Conservation (phyloP, 2,329 filamentous ascomycete genomes). For the Aureobasidium zeae region DNA sequence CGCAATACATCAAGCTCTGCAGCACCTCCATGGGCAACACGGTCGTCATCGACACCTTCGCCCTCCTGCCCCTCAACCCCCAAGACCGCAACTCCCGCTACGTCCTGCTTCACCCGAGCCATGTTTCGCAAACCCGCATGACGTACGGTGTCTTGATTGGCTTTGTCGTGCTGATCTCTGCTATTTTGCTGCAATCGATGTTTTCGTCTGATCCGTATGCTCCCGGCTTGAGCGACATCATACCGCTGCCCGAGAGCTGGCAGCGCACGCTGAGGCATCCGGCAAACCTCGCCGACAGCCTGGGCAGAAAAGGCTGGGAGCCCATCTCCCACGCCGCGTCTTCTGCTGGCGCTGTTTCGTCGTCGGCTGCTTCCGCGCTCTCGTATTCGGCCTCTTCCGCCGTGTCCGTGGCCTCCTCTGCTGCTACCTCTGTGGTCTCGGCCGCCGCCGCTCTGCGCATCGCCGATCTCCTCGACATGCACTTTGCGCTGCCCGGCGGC, state of each 20-base stretch:
- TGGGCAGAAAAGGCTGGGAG: constrained; percentile 9
- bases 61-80: constrained; percentile 46
- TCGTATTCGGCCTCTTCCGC: constrained; percentile 17
- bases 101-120: constrained; percentile 52
- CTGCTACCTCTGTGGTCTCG: constrained; percentile 15
- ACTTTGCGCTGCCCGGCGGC: constrained; percentile 10
- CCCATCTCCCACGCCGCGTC: constrained; percentile 19
- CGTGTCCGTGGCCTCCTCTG: constrained; percentile 18
- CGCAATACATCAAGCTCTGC: constrained; percentile 64
- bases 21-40: constrained; percentile 74
- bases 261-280: constrained; percentile 27
- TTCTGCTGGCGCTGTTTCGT: constrained; percentile 17
- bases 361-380: constrained; percentile 11
- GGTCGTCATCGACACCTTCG: constrained; percentile 69
- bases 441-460: constrained; percentile 9
- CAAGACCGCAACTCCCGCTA: constrained; percentile 52
- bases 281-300: constrained; percentile 16
- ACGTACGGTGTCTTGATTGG: constrained; percentile 50
- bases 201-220: constrained; percentile 48
- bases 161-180: constrained; percentile 53
- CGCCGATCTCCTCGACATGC: constrained; percentile 19
- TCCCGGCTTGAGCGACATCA: constrained; percentile 46
- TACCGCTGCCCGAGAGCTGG: constrained; percentile 50
- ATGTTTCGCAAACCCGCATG: constrained; percentile 44
- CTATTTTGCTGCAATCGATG: constrained; percentile 50